A percentile compares a stretch with the other conserved stretches of the same genome.
Evolutionary conservation across 768 basidiomycete genomes (phyloP).

Genomic region (Trametes maxima): DNA sequence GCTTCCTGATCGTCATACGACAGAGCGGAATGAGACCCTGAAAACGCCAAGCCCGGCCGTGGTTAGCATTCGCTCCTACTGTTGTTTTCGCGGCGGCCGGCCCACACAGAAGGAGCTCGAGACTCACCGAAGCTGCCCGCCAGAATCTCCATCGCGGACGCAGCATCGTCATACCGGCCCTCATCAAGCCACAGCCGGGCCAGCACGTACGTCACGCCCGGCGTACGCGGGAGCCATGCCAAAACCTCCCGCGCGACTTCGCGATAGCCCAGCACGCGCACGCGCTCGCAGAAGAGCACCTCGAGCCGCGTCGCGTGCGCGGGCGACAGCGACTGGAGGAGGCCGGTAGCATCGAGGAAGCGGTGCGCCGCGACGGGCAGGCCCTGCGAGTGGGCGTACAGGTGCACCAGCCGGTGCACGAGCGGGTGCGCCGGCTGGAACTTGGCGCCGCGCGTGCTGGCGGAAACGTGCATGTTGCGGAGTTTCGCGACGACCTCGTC

Average conservation of each 20-base stretch:
- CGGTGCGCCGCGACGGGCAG: conserved; percentile 66
- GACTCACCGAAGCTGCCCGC: conserved; percentile 74
- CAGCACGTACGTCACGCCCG: conserved; percentile 74
- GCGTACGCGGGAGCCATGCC: conserved; percentile 77
- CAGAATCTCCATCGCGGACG: conserved; percentile 69
- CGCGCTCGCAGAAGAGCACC: conserved; percentile 68
- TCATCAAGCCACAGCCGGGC: conserved; percentile 66
- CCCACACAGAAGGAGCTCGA: neutral
- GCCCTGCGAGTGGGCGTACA: conserved; percentile 48
- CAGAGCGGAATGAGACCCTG: conserved; percentile 52
- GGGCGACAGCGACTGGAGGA: conserved; percentile 70
- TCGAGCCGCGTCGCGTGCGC: conserved; percentile 70
- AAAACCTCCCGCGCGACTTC: conserved; percentile 64
- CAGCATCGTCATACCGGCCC: conserved; percentile 75
- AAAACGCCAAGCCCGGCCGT: neutral
- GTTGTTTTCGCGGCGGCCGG: neutral
- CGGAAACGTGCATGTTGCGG: conserved; percentile 68
- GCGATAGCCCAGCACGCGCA: conserved; percentile 65
- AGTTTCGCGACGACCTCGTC: conserved; percentile 67
- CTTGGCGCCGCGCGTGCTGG: conserved; percentile 34
- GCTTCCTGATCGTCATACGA: conserved; percentile 66
- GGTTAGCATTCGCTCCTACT: conserved; percentile 2
- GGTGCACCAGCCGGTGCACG: conserved; percentile 60
- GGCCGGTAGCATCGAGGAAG: conserved; percentile 66
- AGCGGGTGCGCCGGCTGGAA: conserved; percentile 61